Conservation (phyloP, 129 eudicot species). For the Silybum marianum region DNA sequence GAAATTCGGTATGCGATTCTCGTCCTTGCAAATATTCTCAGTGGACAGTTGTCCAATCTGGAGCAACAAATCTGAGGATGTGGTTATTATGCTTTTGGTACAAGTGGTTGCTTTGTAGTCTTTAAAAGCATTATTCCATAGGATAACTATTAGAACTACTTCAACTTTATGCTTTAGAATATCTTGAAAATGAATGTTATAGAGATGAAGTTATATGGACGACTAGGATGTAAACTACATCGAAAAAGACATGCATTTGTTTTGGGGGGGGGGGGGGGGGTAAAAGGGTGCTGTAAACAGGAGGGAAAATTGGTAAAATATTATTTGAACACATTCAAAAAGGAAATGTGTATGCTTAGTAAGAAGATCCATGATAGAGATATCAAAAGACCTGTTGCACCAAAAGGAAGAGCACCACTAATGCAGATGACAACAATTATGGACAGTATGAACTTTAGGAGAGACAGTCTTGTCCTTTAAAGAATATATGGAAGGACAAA, state of each 20-base stretch:
- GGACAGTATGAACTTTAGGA: not conserved
- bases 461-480: not conserved
- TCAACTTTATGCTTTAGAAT: constrained; percentile 43
- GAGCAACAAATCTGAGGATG: constrained; percentile 19
- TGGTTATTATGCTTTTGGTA: constrained; percentile 36
- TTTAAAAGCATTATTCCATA: constrained; percentile 31
- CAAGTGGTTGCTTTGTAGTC: constrained; percentile 25
- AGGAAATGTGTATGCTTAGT: not conserved
- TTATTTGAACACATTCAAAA: not conserved
- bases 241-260: not conserved
- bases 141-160: constrained; percentile 26
- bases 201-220: constrained; percentile 15
- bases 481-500: not conserved
- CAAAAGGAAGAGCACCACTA: not conserved
- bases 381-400: not conserved
- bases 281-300: constrained; percentile 10
- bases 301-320: constrained; percentile 11
- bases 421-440: not conserved
- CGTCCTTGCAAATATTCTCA: not conserved
- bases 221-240: constrained; percentile 18
- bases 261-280: not conserved
- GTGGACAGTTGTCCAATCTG: constrained; percentile 1
- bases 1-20: not conserved
- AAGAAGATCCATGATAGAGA: constrained; percentile 3
- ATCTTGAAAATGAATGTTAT: constrained; percentile 9